A percentile compares a stretch with the other conserved stretches of the same genome.
Evolutionary conservation across 441 rosid species (phyloP).

Genomic region (California macrophylla): DNA sequence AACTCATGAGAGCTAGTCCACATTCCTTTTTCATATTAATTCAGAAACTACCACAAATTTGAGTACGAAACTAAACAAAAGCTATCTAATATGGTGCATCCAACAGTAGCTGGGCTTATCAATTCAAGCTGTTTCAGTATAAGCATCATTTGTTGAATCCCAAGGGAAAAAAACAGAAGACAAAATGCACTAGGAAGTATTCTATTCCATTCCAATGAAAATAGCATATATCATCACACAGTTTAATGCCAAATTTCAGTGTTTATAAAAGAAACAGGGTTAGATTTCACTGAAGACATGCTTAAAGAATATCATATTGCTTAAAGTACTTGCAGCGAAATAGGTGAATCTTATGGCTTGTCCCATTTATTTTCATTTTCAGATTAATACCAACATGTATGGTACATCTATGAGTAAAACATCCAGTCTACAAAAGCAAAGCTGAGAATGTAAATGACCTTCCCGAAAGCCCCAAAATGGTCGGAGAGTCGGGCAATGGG

Average conservation of each 20-base stretch:
- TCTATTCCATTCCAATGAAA: no score
- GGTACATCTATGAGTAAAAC: neutral
- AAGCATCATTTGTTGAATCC: no score
- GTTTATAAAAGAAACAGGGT: neutral
- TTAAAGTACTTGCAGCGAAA: no score
- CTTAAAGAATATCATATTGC: slow-evolving; percentile 4
- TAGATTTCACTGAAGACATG: neutral
- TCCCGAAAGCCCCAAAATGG: neutral
- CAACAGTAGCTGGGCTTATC: no score
- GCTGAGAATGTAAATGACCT: neutral
- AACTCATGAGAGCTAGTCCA: neutral
- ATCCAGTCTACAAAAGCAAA: no score
- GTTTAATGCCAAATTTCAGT: no score
- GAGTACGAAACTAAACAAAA: neutral
- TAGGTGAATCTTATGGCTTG: neutral
- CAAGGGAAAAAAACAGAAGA: no score
- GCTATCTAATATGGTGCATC: no score
- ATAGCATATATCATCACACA: no score
- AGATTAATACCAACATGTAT: neutral
- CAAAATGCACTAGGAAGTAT: no score
- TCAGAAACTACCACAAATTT: neutral
- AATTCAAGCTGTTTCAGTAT: no score
- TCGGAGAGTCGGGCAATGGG: neutral
- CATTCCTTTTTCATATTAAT: neutral
- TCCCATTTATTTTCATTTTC: neutral